Base-by-base conservation (phyloP, 2,329 filamentous ascomycete species). In the Neofusicoccum kwambonambiense region DNA sequence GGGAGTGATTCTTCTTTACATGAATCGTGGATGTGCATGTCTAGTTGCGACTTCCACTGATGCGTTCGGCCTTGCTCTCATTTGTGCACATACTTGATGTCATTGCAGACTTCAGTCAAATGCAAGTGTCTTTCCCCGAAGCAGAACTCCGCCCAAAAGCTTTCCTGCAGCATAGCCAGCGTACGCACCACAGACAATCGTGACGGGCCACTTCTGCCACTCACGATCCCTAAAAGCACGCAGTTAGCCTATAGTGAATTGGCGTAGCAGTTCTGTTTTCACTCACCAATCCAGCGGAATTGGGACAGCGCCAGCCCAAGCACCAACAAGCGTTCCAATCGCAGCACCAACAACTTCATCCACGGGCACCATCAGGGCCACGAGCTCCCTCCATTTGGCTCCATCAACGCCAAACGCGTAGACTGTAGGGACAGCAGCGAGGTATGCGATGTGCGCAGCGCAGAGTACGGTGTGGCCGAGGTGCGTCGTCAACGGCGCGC, bases 191-290 rank as follows among this genome's bases (percentile, higher is more conserved):
- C 86, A 88, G 4, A 98, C 79, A 65, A 99, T 90, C 0, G 95
- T 99, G 54, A 98, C 89, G 0, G 95, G 95, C 91, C 94, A 99
- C 77, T 90, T 91, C 85, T 99, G 95, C 95, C 95, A 99, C 71
- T 96, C 93, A n/a, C 95, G 88, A 76, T 99, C 95, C 85, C 83
- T 85, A 68, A 3, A 41, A 37, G 17, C n/a, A 66, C 13, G n/a
- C 52, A 45, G 65, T 31, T 3, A 47, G 45, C 11, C 13, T 9
- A 19, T n/a, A 37, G n/a, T 51, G 45, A 65, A 52, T 5, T 11
- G 3, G 12, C 19, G 11, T 1, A 47, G 31, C 2, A 49, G 64
- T 64, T 52, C 15, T 39, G 3, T 35, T 13, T 15, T 27, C 27
- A 78, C 80, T 70, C 68, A 86, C 94, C 94, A 98, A 76, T 99